These are phyloP conservation scores for Leccinum aurantiacum DNA, from an alignment of 768 basidiomycete species.

Conservation along the genomic window DNA sequence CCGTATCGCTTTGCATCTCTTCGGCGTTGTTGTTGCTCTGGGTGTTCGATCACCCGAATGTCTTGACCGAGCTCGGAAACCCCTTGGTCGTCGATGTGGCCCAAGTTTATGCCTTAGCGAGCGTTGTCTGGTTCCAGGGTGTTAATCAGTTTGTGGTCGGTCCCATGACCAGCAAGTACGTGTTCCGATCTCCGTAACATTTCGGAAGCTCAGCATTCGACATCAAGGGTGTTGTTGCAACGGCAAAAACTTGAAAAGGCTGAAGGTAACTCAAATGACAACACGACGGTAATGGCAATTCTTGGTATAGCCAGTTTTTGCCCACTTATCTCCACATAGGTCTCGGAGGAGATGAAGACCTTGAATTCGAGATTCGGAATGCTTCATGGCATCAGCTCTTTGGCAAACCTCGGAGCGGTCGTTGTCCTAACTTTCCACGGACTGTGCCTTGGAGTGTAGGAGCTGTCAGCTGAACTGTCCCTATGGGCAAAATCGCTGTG, in stretches of 20 bases:
- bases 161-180: slow-evolving; percentile 68
- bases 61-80: slow-evolving; percentile 44
- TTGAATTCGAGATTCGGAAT: slow-evolving; percentile 64
- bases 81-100: slow-evolving; percentile 60
- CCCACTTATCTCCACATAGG: slow-evolving; percentile 37
- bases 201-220: background rate
- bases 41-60: slow-evolving; percentile 57
- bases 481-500: background rate
- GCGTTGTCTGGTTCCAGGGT: slow-evolving; percentile 46
- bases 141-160: slow-evolving; percentile 70
- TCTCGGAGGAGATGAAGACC: slow-evolving; percentile 66
- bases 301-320: slow-evolving; percentile 6
- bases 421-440: slow-evolving; percentile 67
- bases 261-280: slow-evolving; percentile 66
- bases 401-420: slow-evolving; percentile 62
- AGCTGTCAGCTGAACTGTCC: slow-evolving; percentile 18
- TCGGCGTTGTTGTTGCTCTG: slow-evolving; percentile 55
- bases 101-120: slow-evolving; percentile 58
- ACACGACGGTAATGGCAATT: slow-evolving; percentile 52
- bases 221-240: slow-evolving; percentile 67
- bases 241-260: slow-evolving; percentile 72
- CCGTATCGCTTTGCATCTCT: slow-evolving; percentile 54
- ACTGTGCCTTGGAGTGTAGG: slow-evolving; percentile 58
- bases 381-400: slow-evolving; percentile 68
- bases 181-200: slow-evolving; percentile 5